Evolutionary conservation across 805 yeast species (phyloP).

Genomic region (Yarrowia hollandica): DNA sequence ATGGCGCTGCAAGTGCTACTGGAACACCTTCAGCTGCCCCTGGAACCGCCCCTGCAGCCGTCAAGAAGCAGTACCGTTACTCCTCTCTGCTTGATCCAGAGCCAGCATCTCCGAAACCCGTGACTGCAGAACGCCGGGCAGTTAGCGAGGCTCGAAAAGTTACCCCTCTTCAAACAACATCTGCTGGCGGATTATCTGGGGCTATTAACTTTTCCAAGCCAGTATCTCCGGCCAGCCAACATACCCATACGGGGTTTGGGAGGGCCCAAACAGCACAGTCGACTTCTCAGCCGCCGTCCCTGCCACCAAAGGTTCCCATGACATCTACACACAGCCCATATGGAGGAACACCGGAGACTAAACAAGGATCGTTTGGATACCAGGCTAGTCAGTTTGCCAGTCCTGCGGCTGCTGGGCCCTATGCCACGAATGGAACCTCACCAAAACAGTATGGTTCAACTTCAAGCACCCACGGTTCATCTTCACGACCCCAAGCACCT

Average conservation of each 20-base stretch:
- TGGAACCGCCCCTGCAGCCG: not conserved
- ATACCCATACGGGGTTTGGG: not conserved
- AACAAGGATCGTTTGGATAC: not conserved
- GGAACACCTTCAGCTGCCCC: not conserved
- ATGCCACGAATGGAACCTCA: not conserved
- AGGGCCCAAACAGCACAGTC: not conserved
- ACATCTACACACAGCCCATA: not conserved
- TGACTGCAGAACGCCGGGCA: not conserved
- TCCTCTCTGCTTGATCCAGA: conserved; percentile 23
- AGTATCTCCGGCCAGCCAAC: conserved; percentile 11
- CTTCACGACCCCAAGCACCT: too few species aligned
- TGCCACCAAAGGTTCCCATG: conserved; percentile 7
- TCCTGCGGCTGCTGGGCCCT: not conserved
- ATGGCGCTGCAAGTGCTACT: not conserved
- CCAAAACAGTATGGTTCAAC: not conserved
- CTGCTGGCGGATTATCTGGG: conserved; percentile 14
- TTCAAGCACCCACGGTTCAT: not conserved
- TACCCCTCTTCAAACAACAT: conserved; percentile 9
- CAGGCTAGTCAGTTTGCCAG: conserved; percentile 17
- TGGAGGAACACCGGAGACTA: not conserved
- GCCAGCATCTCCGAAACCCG: not conserved
- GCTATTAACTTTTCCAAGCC: conserved; percentile 26
- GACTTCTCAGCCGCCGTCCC: not conserved
- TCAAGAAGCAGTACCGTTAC: conserved; percentile 14
- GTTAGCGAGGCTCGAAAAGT: conserved; percentile 21